Evolutionary conservation across 2,329 filamentous ascomycete species (phyloP).

Genomic region (Macrophomina phaseolina): DNA sequence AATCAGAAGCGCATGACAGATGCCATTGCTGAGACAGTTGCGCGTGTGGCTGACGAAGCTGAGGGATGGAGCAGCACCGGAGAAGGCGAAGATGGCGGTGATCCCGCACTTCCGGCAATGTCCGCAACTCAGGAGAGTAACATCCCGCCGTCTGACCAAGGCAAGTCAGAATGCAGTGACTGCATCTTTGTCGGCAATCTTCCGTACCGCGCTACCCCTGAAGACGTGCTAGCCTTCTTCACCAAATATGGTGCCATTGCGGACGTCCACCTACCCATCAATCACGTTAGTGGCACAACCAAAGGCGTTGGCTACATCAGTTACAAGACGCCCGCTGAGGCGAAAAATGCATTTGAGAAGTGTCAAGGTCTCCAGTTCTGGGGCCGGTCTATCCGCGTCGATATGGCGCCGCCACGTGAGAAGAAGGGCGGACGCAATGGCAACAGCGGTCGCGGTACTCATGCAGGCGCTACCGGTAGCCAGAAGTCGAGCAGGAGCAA

Average conservation of each 20-base stretch:
- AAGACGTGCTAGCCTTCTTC: conserved; percentile 20
- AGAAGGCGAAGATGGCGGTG: conserved; percentile 42
- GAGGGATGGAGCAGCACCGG: conserved; percentile 47
- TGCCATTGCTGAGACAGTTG: conserved; percentile 38
- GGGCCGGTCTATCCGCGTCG: conserved; percentile 6
- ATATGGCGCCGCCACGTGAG: neutral
- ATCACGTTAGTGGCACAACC: neutral
- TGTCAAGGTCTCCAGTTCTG: conserved; percentile 9
- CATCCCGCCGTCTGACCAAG: neutral
- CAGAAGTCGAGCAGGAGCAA: neutral
- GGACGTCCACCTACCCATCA: conserved; percentile 14
- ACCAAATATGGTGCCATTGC: neutral
- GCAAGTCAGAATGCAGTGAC: neutral
- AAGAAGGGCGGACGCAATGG: conserved; percentile 8
- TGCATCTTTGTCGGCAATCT: conserved; percentile 24
- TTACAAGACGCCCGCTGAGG: neutral
- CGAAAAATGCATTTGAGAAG: neutral
- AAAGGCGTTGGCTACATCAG: conserved; percentile 19
- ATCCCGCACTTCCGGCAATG: neutral
- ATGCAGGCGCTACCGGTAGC: neutral
- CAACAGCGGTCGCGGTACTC: neutral
- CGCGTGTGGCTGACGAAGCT: conserved; percentile 47
- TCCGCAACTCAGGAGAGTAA: neutral
- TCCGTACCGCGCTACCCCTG: conserved; percentile 7
- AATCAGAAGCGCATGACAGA: conserved; percentile 35